Conservation (phyloP, 306 rosid species). For the Castanospermum australe region DNA sequence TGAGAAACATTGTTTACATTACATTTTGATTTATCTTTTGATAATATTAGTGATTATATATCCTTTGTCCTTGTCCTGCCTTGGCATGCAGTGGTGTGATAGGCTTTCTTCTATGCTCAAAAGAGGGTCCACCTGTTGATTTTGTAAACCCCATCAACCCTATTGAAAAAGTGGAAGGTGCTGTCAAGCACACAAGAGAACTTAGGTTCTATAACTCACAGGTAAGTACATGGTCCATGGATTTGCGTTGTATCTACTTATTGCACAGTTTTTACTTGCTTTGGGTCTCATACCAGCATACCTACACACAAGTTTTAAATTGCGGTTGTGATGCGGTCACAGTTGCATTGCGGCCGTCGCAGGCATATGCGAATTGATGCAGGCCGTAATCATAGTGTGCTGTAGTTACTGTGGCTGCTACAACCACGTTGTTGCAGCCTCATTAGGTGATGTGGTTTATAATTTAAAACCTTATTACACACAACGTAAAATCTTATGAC, state of each 20-base stretch:
- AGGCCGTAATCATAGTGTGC: too few relatives aligned
- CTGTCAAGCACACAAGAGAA: constrained; percentile 67
- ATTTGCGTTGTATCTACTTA: too few relatives aligned
- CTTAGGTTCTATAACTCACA: constrained; percentile 88
- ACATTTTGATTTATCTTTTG: not conserved
- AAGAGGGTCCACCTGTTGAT: constrained; percentile 85
- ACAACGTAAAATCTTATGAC: not conserved
- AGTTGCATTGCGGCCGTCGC: too few relatives aligned
- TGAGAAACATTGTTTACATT: not conserved
- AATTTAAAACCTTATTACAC: too few relatives aligned
- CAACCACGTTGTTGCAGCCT: too few relatives aligned
- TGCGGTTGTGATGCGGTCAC: too few relatives aligned
- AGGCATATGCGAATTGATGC: too few relatives aligned
- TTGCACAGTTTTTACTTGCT: not conserved
- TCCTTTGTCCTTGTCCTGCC: not conserved
- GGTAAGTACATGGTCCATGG: constrained; percentile 36
- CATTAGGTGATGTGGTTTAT: too few relatives aligned
- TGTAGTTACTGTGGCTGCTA: too few relatives aligned
- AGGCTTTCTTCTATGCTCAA: constrained; percentile 86
- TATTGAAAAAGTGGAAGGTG: constrained; percentile 84
- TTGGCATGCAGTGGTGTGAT: constrained; percentile 76
- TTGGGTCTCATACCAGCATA: not conserved
- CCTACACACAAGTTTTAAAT: too few relatives aligned
- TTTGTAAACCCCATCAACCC: constrained; percentile 83
- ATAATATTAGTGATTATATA: not conserved